Evolutionary conservation across 495 filamentous ascomycete species (phyloP), one percentile per base, ranked within the genome.

Genomic region (Bryoglossum gracile): DNA sequence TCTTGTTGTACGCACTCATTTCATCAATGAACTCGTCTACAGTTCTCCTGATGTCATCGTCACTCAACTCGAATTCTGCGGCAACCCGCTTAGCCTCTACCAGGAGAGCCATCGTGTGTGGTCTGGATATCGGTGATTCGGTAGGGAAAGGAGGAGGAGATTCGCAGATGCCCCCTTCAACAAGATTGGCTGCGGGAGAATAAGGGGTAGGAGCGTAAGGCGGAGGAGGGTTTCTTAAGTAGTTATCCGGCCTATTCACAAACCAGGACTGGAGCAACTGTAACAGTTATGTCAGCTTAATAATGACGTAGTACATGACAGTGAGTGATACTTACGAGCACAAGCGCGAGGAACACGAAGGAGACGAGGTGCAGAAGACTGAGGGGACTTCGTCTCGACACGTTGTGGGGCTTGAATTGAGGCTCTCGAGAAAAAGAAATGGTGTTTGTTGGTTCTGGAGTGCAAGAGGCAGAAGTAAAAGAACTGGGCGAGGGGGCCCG

Each of bases 11-110:
- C 83, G 42, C 66, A 88, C 84, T 65, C 77, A 94, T 87, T 72
- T 96, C 77, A 50, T 75, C 71, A 39, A 95, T 77, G 57, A 94
- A 98, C 59, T 94, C 88, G 39, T 78, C 73, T 39, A 94, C 87
- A 18, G 77, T 86, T 60, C 77, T 81, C 54, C 83, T 81, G 50
- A 95, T 80, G 65, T 90, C 76, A 23, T 86, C 80, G 32, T 86
- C 75, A 48, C 80, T 70, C 69, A 87, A 95, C 13, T 95, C 87
- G 65, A 98, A 97, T 65, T 94, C 78, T 50, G 74, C 74, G 50
- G 86, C 86, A 53, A 98, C 82, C 59, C 73, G 76, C 76, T 80
- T 75, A 14, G 89, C 86, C 63, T 86, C 82, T 43, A 83, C 76
- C 50, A 82, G 68, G 51, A 95, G 69, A 17, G 78, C 66, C 75